Conservation (phyloP, 257 asterid genomes). For the Scutellaria galericulata region DNA sequence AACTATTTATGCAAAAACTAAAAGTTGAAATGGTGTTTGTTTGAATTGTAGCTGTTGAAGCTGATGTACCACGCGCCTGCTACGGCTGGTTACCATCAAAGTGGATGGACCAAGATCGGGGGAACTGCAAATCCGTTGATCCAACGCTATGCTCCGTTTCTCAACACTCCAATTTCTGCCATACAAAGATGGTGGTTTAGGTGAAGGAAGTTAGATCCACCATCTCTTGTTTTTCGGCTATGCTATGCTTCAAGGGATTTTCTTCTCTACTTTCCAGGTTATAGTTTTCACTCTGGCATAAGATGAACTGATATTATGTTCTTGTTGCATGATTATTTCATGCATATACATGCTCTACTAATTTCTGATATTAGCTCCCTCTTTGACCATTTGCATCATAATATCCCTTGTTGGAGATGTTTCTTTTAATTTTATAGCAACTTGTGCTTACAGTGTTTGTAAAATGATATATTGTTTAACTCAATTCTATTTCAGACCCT, state of each 20-base stretch:
- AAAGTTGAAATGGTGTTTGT: constrained; percentile 20
- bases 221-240: too few species aligned
- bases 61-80: constrained; percentile 96
- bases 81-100: constrained; percentile 85
- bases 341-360: neutral
- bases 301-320: neutral
- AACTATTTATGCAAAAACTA: neutral
- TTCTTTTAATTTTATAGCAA: too few species aligned
- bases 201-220: constrained; percentile 38
- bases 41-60: constrained; percentile 69
- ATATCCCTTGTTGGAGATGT: too few species aligned
- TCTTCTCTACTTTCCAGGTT: constrained; percentile 18
- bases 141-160: constrained; percentile 73
- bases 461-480: too few species aligned
- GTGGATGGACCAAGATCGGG: constrained; percentile 87
- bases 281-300: neutral
- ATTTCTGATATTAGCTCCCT: neutral
- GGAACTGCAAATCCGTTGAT: constrained; percentile 62
- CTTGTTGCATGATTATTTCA: constrained; percentile 2
- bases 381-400: too few species aligned
- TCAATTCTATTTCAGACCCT: too few species aligned
- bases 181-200: constrained; percentile 90
- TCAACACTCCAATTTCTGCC: constrained; percentile 70
- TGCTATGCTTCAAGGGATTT: neutral
- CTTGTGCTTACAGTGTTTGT: too few species aligned